phyloP scores from a whole-genome alignment of 768 basidiomycete genomes.

The Russula foetens region DNA sequence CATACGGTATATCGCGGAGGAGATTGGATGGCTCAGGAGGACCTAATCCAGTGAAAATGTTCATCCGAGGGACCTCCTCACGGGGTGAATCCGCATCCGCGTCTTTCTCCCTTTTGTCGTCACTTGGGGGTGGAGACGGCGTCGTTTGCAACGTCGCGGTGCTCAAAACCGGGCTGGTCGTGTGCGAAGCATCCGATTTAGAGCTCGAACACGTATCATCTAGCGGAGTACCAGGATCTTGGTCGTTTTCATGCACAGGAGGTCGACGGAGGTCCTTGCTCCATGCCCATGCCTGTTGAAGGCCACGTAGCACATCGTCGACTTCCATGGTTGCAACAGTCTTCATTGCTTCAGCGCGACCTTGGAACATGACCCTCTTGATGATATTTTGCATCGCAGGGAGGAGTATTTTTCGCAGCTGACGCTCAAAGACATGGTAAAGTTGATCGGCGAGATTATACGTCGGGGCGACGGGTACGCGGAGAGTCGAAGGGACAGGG shows the following conservation, averaged over 20 bases:
- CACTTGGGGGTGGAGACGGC: conserved; percentile 58
- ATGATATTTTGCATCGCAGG: conserved; percentile 67
- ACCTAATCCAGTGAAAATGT: conserved; percentile 39
- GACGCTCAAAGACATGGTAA: conserved; percentile 47
- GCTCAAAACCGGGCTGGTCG: conserved; percentile 65
- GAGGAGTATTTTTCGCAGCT: conserved; percentile 50
- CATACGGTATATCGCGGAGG: conserved; percentile 58
- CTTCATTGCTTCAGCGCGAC: conserved; percentile 48
- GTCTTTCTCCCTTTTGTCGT: conserved; percentile 32
- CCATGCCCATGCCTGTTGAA: conserved; percentile 59
- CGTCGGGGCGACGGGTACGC: conserved; percentile 49
- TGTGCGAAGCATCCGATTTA: conserved; percentile 46
- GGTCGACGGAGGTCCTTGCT: conserved; percentile 58
- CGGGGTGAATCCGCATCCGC: conserved; percentile 25
- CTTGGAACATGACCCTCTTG: conserved; percentile 56
- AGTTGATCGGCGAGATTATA: conserved; percentile 57
- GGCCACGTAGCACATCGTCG: conserved; percentile 50
- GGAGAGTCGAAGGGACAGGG: conserved; percentile 40
- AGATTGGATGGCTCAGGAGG: conserved; percentile 54
- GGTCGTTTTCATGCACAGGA: conserved; percentile 1
- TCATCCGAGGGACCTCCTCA: conserved; percentile 21
- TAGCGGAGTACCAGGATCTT: conserved; percentile 21
- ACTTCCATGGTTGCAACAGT: conserved; percentile 45
- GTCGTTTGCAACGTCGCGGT: conserved; percentile 73
- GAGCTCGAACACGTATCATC: conserved; percentile 43